Conservation (phyloP, 257 asterid genomes). For the Oldenlandia corymbosa region DNA sequence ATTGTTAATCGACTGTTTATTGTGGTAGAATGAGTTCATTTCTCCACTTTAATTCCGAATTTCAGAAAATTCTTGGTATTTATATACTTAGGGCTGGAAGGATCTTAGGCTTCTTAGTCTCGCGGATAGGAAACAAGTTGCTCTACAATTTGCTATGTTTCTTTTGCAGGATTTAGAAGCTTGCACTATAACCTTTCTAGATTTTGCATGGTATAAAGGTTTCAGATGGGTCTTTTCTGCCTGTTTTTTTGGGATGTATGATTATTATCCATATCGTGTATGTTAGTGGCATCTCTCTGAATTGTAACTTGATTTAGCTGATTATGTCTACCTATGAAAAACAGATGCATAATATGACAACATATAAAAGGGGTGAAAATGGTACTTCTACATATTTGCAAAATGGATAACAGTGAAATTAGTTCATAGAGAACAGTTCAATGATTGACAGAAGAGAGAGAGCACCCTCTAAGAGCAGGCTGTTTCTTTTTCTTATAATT, state of each 20-base stretch:
- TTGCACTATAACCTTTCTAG: background rate
- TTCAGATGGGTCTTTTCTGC: too few species aligned
- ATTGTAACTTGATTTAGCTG: background rate
- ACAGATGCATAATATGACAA: slow-evolving; percentile 4
- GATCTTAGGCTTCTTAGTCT: background rate
- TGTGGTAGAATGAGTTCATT: background rate
- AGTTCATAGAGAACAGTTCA: slow-evolving; percentile 21
- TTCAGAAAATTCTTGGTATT: background rate
- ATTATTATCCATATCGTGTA: too few species aligned
- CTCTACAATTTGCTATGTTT: background rate
- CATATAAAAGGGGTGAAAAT: background rate
- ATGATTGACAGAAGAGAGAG: slow-evolving; percentile 87
- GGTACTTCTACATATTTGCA: background rate
- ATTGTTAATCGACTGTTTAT: background rate
- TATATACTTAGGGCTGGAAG: background rate
- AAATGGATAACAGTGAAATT: background rate
- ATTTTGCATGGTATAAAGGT: background rate
- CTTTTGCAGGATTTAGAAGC: background rate
- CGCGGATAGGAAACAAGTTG: background rate
- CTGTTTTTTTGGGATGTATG: too few species aligned
- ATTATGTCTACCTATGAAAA: background rate
- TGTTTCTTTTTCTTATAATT: slow-evolving; percentile 5
- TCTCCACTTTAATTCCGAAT: background rate
- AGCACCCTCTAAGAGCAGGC: slow-evolving; percentile 39
- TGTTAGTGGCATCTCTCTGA: too few species aligned